Base-by-base conservation (phyloP, 306 rosid species). In the Hippophae tibetana region DNA sequence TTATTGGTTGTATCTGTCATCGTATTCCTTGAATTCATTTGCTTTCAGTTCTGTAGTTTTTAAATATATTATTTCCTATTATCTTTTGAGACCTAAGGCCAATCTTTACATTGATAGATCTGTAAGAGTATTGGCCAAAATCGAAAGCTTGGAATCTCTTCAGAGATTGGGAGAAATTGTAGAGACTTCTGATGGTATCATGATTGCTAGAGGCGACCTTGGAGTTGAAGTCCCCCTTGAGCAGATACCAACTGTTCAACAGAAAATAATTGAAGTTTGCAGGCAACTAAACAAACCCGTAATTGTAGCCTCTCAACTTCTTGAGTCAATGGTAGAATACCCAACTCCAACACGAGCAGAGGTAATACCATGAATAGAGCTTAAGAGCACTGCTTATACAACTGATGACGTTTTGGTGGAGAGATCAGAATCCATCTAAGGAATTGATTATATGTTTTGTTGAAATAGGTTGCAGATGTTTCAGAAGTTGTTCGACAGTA, bases 321-420 rank as follows among this genome's bases (percentile, higher is more conserved):
- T 90, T 9, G 90, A 86, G 66, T 90, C 97, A 41, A 90, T 86
- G 95, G 76, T 86, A 42, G 95, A 90, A 76, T 90, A 90, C 73
- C 97, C 97, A 67, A 90, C 94, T n/a, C 97, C 97, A 63, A 86
- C 97, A 12, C 90, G 90, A 0, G 97, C 95, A 5, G 97, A 90
- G 95, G 97, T 86, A 76, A 46, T 40, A 52, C 38, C 38, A 31
- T 31, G 38, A 31, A 31, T 4, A n/a, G 43, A 42, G 9, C 14
- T n/a, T 43, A 3, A 13, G 10, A 55, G 38, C 41, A 3, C n/a
- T 4, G 49, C 38, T 23, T 9, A 3, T 7, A 6, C 9, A 54
- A 54, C 12, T 18, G 51, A 31, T 10, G 13, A 7, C 13, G 11
- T 54, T 13, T 10, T 46, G 26, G 44, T 26, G 14, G 7, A 41